Evolutionary conservation across 805 yeast genomes (phyloP), one percentile per base, ranked within the genome.

Genomic region (Sugiyamaella valdiviana): DNA sequence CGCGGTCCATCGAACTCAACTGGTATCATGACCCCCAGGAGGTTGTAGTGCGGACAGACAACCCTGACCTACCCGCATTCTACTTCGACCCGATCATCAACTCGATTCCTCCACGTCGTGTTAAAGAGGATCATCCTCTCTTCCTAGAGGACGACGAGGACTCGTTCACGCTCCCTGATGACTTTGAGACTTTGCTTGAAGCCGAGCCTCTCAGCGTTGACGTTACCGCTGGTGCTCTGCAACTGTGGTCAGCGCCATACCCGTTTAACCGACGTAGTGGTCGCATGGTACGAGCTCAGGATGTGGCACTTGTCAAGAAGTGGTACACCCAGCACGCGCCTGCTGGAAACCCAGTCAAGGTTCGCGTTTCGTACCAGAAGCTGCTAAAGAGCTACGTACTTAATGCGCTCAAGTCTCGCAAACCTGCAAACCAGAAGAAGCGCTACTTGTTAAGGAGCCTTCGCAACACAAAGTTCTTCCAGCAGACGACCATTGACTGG

Each of bases 401-500:
- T 43, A 87, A 85, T 62, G 85, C 82, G 49, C 69, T 93, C 23
- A 86, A 81, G 50, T 72, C 71, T 19, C 62, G 64, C 14, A 66
- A 65, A 20, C 67, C 71, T 2, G 68, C 72, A 1, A 68, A 70
- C 26, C 74, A 67, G 40, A 73, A 74, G 44, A 83, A 80, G 56
- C 73, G 76, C 5, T 75, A 78, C 36, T 68, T 93, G 12, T 63
- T 93, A 22, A 79, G 78, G 52, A 74, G 80, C 24, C 73, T 93
- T 55, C 79, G 80, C 50, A 73, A 76, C 41, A 93, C 99, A 0
- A 90, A 87, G 60, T 93, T 79, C 63, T 93, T 93, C 66, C 95
- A 88, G 61, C 83, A 85, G 58, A 91, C 99, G 0, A 76, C 90
- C 0, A 82, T 93, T 44, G 99, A 93, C 65, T 93, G 99, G 99